Conservation (phyloP, 75 land plant species). For the Larix kaempferi region DNA sequence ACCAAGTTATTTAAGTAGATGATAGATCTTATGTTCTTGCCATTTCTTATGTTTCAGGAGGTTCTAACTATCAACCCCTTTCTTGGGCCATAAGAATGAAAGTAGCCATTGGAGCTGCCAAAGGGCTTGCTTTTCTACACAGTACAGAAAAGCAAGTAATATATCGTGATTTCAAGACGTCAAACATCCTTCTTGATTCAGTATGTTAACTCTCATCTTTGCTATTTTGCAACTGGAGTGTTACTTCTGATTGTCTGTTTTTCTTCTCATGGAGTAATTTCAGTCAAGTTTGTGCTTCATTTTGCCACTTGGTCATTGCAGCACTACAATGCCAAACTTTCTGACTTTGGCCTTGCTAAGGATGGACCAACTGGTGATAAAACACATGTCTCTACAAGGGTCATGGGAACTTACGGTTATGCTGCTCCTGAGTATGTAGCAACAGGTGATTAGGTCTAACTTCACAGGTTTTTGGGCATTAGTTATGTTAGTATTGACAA, state of each 20-base stretch:
- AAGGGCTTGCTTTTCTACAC: slow-evolving; percentile 59
- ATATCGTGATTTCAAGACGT: slow-evolving; percentile 60
- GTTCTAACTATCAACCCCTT: slow-evolving; percentile 35
- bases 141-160: slow-evolving; percentile 44
- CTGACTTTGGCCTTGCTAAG: slow-evolving; percentile 80
- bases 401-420: slow-evolving; percentile 84
- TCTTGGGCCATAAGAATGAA: slow-evolving; percentile 61
- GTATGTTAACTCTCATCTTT: slow-evolving; percentile 15
- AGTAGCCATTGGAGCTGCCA: slow-evolving; percentile 58
- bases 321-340: slow-evolving; percentile 72
- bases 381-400: slow-evolving; percentile 60
- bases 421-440: slow-evolving; percentile 75
- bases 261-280: background rate
- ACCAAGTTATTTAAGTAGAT: background rate
- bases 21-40: background rate
- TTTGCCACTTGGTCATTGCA: slow-evolving; percentile 2
- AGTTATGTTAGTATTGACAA: background rate
- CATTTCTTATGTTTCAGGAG: slow-evolving; percentile 25
- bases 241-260: background rate
- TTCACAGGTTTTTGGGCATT: background rate
- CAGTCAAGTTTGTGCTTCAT: background rate
- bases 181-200: slow-evolving; percentile 60
- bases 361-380: slow-evolving; percentile 56
- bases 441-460: slow-evolving; percentile 43
- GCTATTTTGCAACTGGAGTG: background rate